Evolutionary conservation across 1,139 yeast genomes (phyloP).

Genomic region (Saccharomyces hybrid): DNA sequence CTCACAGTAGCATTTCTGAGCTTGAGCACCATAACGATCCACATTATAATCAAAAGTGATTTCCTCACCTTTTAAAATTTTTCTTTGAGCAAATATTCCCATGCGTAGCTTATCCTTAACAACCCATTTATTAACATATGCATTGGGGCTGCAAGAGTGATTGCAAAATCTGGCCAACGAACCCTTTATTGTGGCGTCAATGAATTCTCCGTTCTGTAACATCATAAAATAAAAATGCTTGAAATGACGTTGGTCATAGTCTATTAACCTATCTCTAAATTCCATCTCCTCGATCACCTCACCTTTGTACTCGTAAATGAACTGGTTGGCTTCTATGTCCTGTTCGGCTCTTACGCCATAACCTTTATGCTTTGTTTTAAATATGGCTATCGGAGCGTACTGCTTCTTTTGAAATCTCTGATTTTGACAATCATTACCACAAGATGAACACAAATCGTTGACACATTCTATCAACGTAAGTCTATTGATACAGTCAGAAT

Average conservation of each 20-base stretch:
- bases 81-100: slow-evolving; percentile 88
- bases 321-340: slow-evolving; percentile 51
- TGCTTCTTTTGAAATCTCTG: slow-evolving; percentile 76
- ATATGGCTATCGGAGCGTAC: slow-evolving; percentile 67
- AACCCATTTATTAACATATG: slow-evolving; percentile 95
- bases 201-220: slow-evolving; percentile 87
- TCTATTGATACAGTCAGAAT: slow-evolving; percentile 84
- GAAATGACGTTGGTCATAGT: slow-evolving; percentile 62
- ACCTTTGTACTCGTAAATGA: slow-evolving; percentile 88
- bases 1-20: slow-evolving; percentile 93
- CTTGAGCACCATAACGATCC: slow-evolving; percentile 90
- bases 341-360: slow-evolving; percentile 75
- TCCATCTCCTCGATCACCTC: slow-evolving; percentile 77
- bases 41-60: slow-evolving; percentile 94
- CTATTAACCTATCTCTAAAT: slow-evolving; percentile 65
- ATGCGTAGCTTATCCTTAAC: slow-evolving; percentile 82
- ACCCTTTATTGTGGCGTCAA: slow-evolving; percentile 89
- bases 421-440: slow-evolving; percentile 77
- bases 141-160: slow-evolving; percentile 92
- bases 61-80: slow-evolving; percentile 75
- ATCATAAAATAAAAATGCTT: slow-evolving; percentile 95
- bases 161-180: slow-evolving; percentile 86
- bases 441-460: slow-evolving; percentile 52
- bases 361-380: slow-evolving; percentile 78
- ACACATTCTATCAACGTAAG: slow-evolving; percentile 89